Base-by-base conservation (phyloP, 192 early-diverging fungal genomes). In the Gryganskiella cystojenkinii region DNA sequence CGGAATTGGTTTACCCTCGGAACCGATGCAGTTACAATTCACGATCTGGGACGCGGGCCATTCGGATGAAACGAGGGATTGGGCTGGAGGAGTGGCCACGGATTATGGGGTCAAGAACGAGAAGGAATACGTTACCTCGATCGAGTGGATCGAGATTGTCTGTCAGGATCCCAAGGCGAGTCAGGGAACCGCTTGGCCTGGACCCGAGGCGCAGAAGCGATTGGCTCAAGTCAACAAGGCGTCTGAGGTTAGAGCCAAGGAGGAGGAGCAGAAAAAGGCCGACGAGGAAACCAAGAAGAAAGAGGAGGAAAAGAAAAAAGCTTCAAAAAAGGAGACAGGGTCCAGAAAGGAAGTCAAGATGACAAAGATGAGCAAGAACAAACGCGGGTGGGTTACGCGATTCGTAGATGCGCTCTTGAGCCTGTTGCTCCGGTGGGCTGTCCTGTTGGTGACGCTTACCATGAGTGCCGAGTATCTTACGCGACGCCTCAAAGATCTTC, bases 41-140 rank as follows among this genome's bases (percentile, higher is more conserved):
- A 68, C 54, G 4, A 76, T 76, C 31, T 76, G 73, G 73, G 73
- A 76, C 30, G 73, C 53, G 15, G 73, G 73, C 4, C 61, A 76
- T 37, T 37, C 44, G 20, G n/a, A 54, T 0, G 73, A 57, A 14
- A 76, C 73, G 0, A 25, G 15, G 8, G 60, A 24, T 33, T 76
- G 73, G 73, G 64, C 65, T n/a, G 73, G 73, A 3, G 65, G 65
- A 3, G 20, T 2, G 27, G n/a, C n/a, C n/a, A 76, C 73, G 15
- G 65, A 76, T n/a, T 76, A 76, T 46, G 73, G 73, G 2, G 43
- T 44, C 13, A 63, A 61, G 11, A 61, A 68, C 20, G 30, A 56
- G 13, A 61, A 40, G 14, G 73, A 76, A 65, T 76, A 76, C 27
- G 37, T 50, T 8, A 63, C 65, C 0, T 27, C 25, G 14, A 52